These are phyloP conservation scores for Fusarium odoratissimum DNA, from an alignment of 2,329 filamentous ascomycete genomes.

Conservation along the genomic window DNA sequence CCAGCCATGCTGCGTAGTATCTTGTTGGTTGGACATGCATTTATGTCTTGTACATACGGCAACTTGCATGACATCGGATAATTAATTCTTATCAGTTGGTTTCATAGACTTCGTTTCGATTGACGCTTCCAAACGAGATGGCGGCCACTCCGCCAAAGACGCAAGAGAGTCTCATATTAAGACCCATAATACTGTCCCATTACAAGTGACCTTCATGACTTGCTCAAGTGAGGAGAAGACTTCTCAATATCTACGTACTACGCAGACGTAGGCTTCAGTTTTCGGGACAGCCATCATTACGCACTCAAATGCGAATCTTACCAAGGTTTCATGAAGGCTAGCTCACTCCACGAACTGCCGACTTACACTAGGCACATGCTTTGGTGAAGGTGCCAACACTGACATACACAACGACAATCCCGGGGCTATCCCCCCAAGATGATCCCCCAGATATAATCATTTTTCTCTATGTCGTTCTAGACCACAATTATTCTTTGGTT, in stretches of 20 bases:
- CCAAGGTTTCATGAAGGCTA: background rate
- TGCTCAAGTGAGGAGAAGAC: background rate
- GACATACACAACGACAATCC: background rate
- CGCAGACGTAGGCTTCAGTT: background rate
- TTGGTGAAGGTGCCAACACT: background rate
- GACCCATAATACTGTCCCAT: background rate
- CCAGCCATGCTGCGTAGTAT: background rate
- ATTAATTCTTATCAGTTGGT: background rate
- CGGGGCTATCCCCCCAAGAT: background rate
- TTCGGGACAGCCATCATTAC: background rate
- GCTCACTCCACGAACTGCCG: background rate
- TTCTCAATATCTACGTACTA: background rate
- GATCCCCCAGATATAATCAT: fast-evolving
- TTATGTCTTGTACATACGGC: background rate
- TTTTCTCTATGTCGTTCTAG: fast-evolving
- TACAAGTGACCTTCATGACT: background rate
- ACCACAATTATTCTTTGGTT: background rate
- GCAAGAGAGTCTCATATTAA: background rate
- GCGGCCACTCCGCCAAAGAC: too few species aligned
- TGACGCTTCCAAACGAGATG: background rate
- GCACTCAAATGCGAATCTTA: background rate
- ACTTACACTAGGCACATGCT: background rate
- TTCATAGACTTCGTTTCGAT: background rate
- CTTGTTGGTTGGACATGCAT: background rate
- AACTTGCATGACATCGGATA: background rate